Percentiles rank a stretch among this genome's conserved stretches.
phyloP scores from a whole-genome alignment of 208 protist genomes.

The Herpetomonas tarakana region DNA sequence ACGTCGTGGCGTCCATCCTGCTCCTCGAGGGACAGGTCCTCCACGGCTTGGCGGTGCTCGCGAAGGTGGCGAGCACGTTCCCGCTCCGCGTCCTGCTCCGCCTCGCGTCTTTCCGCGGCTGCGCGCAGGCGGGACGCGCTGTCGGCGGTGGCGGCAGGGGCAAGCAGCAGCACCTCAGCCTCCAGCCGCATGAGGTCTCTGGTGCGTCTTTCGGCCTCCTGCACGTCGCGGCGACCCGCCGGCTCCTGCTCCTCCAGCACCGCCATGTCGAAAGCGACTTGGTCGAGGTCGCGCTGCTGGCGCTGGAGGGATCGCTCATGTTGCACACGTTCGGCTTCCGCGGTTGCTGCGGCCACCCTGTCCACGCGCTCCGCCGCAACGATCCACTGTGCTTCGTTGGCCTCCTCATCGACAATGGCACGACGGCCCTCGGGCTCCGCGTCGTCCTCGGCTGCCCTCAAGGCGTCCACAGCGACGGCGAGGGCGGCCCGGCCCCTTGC shows the following conservation, averaged over 20 bases:
- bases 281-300: neutral
- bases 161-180: neutral
- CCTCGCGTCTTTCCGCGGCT: neutral
- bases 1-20: constrained; percentile 33
- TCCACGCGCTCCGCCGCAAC: constrained; percentile 18
- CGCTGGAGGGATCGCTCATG: neutral
- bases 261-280: neutral
- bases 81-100: neutral
- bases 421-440: neutral
- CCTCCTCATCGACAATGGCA: constrained; percentile 9
- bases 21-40: constrained; percentile 41
- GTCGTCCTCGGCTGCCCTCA: constrained; percentile 4
- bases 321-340: constrained; percentile 32
- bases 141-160: constrained; percentile 13
- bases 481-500: constrained; percentile 7
- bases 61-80: constrained; percentile 2
- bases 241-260: constrained; percentile 14
- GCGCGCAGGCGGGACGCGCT: constrained; percentile 8
- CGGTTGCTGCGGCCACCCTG: constrained; percentile 24
- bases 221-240: neutral
- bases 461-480: neutral
- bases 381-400: constrained; percentile 21
- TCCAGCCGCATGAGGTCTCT: constrained; percentile 5
- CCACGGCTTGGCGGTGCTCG: constrained; percentile 8
- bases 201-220: constrained; percentile 13